Evolutionary conservation across 495 filamentous ascomycete species (phyloP), one percentile per base, ranked within the genome.

Genomic region (Achaetomiella virescens): DNA sequence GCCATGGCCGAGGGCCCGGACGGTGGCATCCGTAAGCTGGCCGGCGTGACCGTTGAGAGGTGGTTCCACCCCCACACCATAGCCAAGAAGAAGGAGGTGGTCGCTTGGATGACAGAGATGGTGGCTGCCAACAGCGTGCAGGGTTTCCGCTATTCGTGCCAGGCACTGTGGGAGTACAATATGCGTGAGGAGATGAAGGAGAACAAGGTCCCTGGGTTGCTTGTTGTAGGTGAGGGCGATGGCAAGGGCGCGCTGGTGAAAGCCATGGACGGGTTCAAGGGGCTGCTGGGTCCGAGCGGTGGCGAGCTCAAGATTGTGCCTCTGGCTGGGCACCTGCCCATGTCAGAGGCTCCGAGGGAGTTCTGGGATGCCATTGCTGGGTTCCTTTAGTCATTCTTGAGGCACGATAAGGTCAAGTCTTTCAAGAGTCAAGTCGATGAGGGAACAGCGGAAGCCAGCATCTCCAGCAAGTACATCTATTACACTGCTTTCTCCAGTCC

Each of bases 91-190:
- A 71, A 69, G 36, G 70, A 75, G 0, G 72, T 83, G 9, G 83
- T 81, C 54, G 60, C 77, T 6, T 68, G 68, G 65, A 74, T 77
- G 59, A 61, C 46, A 24, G 65, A 70, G 7, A 84, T 87, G 70
- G 83, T 91, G 0, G 74, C 70, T 10, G 70, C 50, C 5, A 90
- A 90, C 62, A 78, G 77, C 59, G 70, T 91, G 12, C 75, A 82
- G 48, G 89, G 89, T 0, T 91, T 91, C 65, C 74, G 75, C 58
- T 78, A 81, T 63, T 76, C 77, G 24, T 86, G 88, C 52, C 78
- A 86, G 61, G 87, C 89, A 7, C 75, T 93, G 47, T 91, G 83
- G 70, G 77, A 83, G 48, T 91, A 91, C 68, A 81, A 93, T 66
- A 72, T 93, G 68, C 79, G 76, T 41, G 76, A 74, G 17, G 72